Evolutionary conservation across 164 flowering plant species (phyloP), one percentile per base, ranked within the genome.

Genomic region (Akebia trifoliata): DNA sequence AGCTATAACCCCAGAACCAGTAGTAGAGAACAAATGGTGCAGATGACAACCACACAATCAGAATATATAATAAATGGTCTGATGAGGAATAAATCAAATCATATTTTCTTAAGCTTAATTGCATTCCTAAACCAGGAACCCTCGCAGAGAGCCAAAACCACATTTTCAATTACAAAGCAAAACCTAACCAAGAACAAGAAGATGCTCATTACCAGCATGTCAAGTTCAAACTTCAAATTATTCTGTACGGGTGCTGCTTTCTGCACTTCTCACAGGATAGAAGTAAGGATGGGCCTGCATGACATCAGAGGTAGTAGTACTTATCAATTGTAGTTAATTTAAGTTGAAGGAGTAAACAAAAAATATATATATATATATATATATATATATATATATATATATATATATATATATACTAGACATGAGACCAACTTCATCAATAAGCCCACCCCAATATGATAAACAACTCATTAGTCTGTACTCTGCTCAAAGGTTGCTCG

Each of bases 211-310:
- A 34, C 46, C 44, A 25, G 50, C 39, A 44, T 20, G 18, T 8
- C 11, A 22, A 21, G 15, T 17, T 49, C 17, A n/a, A n/a, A n/a
- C n/a, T n/a, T n/a, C 40, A 59, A 17, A 28, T 56, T 65, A 74
- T 57, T 78, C 69, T 18, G 71, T 30, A 8, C 84, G 81, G 29
- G 61, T 73, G 81, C 90, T 83, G 74, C 86, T 80, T 77, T 85
- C 98, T 34, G 86, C 90, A 65, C 74, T 85, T 78, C 87, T 81
- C 37, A 92, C 68, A 0, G 95, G 91, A 63, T 72, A 50, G 64
- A 92, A 92, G 44, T 92, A 92, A 12, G 96, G 96, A 76, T 88
- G 98, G 26, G 89, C 95, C 98, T 92, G 83, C 77, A 81, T 20
- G 32, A 40, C 15, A 57, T 18, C 17, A 31, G n/a, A 35, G 31